Conservation (phyloP, 1,284 basidiomycete genomes). For the Pulchroboletus neoregius region DNA sequence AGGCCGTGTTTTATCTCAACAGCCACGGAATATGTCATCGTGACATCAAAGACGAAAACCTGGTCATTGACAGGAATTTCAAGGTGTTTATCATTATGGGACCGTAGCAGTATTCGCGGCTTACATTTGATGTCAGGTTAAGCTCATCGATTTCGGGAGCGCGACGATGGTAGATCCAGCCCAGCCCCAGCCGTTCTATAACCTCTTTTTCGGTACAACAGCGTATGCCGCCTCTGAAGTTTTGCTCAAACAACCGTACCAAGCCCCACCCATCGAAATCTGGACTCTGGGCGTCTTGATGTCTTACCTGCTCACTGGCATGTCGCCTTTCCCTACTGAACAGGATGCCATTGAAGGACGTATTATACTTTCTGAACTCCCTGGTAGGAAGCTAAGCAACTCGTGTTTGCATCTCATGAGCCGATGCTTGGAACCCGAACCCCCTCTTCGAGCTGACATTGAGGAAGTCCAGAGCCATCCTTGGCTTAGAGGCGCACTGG, state of each 20-base stretch:
- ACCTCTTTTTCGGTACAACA: constrained; percentile 76
- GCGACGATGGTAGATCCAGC: constrained; percentile 73
- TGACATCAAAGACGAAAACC: constrained; percentile 93
- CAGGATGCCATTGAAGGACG: constrained; percentile 60
- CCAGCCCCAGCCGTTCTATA: constrained; percentile 64
- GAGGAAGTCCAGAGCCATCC: constrained; percentile 67
- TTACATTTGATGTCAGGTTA: constrained; percentile 53
- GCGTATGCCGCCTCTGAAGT: constrained; percentile 83
- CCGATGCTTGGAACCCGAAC: constrained; percentile 72
- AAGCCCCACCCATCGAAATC: constrained; percentile 79
- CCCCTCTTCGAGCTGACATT: constrained; percentile 63
- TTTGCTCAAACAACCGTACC: constrained; percentile 67
- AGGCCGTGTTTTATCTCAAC: constrained; percentile 78
- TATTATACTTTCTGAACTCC: constrained; percentile 41
- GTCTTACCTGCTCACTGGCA: constrained; percentile 81
- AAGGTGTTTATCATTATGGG: constrained; percentile 42
- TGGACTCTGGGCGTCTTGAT: constrained; percentile 92
- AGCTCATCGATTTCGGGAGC: constrained; percentile 92
- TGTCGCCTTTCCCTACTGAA: constrained; percentile 78
- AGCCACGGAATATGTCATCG: constrained; percentile 79
- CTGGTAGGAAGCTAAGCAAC: constrained; percentile 37
- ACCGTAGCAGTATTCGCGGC: neutral
- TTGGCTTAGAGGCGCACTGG: constrained; percentile 52
- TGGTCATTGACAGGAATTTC: constrained; percentile 75
- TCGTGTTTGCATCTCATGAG: constrained; percentile 60